Base-by-base conservation (phyloP, 2,329 filamentous ascomycete genomes). In the Sarocladiaceae sp. region DNA sequence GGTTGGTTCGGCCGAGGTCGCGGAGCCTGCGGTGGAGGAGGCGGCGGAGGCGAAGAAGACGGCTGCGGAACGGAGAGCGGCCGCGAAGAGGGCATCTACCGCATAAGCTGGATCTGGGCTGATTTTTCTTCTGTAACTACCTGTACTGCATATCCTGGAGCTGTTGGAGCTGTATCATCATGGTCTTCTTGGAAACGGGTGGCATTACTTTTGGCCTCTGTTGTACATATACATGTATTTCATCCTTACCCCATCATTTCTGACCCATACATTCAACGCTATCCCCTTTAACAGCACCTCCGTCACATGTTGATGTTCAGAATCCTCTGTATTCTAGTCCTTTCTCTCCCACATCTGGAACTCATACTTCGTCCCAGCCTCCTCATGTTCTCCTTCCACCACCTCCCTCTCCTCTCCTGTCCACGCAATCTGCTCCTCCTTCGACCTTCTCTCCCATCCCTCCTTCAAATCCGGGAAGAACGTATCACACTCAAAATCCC, bases 401-500 rank as follows among this genome's bases (percentile, higher is more conserved):
- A 82, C 70, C 10, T 43, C 40, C 18, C 18, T 43, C 20, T 71
- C 68, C 63, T 89, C 83, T 0, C 84, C 85, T 2, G 79, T 76
- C 73, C 82, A 90, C 6, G 55, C 62, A 56, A 76, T 69, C 53
- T 88, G 58, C 52, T 77, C 74, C 31, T 66, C 64, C 48, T 72
- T 72, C 2, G 63, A 64, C 43, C 51, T 69, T 57, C 67, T 72
- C 50, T 51, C 63, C 86, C 85, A 89, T 15, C 47, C 57, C 33
- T 59, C 58, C 2, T 56, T 59, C 32, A 62, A 15, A 9, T 19
- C 63, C 1, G 82, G 76, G 54, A 94, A 90, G 54, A 79, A 80
- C 0, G 82, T 83, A 61, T 93, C 87, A 57, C 85, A 90, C 46
- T 84, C 82, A 63, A 82, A 91, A 39, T 87, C 83, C 3, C 66